Evolutionary conservation across 495 filamentous ascomycete species (phyloP).

Genomic region (Copromyces sp.): DNA sequence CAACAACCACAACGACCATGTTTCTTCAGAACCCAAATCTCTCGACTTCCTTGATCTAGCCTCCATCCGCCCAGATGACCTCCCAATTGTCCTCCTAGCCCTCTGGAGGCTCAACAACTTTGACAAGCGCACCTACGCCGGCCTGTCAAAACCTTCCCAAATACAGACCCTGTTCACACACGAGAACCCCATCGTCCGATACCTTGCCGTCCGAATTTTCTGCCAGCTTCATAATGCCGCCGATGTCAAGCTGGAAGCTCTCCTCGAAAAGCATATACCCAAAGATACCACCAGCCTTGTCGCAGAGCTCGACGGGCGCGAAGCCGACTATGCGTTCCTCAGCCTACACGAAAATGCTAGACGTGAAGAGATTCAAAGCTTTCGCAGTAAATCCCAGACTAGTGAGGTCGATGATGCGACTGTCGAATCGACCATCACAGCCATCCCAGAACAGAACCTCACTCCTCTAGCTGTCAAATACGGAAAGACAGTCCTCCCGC

Average conservation of each 20-base stretch:
- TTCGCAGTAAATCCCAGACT: conserved; percentile 29
- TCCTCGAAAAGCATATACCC: conserved; percentile 54
- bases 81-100: conserved; percentile 48
- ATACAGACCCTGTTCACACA: conserved; percentile 60
- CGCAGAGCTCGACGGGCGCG: conserved; percentile 64
- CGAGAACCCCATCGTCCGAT: conserved; percentile 51
- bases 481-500: conserved; percentile 57
- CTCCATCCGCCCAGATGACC: conserved; percentile 15
- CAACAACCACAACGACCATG: background rate
- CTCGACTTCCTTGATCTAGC: conserved; percentile 14
- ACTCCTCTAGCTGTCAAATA: conserved; percentile 36
- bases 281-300: conserved; percentile 43
- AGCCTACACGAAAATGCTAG: conserved; percentile 65
- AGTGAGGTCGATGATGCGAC: conserved; percentile 3
- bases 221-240: conserved; percentile 70
- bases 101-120: conserved; percentile 68
- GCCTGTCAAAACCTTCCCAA: conserved; percentile 50
- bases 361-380: conserved; percentile 28
- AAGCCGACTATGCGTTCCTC: conserved; percentile 77
- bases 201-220: conserved; percentile 70
- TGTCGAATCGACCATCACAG: background rate
- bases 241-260: conserved; percentile 62
- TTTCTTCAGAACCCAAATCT: background rate
- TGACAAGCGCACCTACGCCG: conserved; percentile 54
- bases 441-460: conserved; percentile 23